These are phyloP conservation scores for Acanthamoeba culbertsoni DNA, from an alignment of 208 protist genomes.

Conservation along the genomic window DNA sequence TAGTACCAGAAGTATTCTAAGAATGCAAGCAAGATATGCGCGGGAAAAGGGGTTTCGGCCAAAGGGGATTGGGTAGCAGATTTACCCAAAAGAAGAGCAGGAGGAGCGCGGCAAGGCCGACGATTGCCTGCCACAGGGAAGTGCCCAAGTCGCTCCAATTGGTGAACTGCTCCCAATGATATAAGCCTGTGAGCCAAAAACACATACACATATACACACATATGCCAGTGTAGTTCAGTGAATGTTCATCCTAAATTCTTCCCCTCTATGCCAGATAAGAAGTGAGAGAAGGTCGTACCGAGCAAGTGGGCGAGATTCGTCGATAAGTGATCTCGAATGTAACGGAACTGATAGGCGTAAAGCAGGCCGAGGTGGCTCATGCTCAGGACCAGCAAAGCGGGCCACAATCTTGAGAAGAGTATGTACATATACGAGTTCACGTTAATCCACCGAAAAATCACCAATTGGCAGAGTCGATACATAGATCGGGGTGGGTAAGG, in stretches of 20 bases:
- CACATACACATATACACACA: too few species aligned
- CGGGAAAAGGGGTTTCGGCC: neutral
- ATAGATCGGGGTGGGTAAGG: too few species aligned
- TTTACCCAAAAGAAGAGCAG: neutral
- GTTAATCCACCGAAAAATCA: too few species aligned
- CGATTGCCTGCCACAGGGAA: neutral
- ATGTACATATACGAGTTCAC: too few species aligned
- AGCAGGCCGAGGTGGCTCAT: neutral
- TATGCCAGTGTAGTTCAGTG: too few species aligned
- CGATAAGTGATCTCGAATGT: neutral
- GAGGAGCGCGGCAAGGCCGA: neutral
- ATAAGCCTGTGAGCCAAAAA: neutral
- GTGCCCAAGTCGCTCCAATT: neutral
- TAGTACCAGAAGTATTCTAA: neutral
- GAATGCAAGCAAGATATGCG: neutral
- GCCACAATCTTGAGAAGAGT: neutral
- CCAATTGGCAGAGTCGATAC: too few species aligned
- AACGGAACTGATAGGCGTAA: slow-evolving; percentile 27
- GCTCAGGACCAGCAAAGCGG: neutral
- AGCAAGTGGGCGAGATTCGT: neutral
- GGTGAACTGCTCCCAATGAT: neutral
- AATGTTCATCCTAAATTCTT: too few species aligned
- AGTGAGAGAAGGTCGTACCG: neutral
- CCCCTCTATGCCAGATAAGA: too few species aligned
- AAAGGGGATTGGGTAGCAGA: neutral